Percentiles rank a stretch among this genome's conserved stretches.
These are phyloP conservation scores for Trichoderma sp. DNA, from an alignment of 2,329 filamentous ascomycete genomes.

Conservation along the genomic window DNA sequence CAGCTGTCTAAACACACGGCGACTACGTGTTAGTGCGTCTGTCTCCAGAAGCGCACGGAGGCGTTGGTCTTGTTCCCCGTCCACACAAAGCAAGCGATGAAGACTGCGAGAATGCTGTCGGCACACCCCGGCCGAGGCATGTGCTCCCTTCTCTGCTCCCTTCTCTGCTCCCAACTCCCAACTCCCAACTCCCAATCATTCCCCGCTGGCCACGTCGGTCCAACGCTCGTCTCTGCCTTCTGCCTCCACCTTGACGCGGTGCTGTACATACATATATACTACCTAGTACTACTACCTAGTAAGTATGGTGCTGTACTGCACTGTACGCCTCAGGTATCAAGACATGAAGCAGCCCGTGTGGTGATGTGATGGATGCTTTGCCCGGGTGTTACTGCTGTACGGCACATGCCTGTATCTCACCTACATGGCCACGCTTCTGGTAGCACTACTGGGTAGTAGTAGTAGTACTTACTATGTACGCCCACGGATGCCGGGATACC, in stretches of 20 bases:
- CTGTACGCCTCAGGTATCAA: background rate
- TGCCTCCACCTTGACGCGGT: background rate
- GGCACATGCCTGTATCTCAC: background rate
- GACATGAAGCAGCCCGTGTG: background rate
- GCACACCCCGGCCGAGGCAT: constrained; percentile 10
- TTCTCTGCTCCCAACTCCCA: constrained; percentile 10
- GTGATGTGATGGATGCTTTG: background rate
- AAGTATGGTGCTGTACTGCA: too few species aligned
- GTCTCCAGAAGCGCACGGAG: background rate
- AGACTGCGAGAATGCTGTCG: background rate
- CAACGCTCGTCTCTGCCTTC: constrained; percentile 6
- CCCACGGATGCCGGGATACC: background rate
- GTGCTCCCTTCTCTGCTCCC: constrained; percentile 9
- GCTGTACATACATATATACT: too few species aligned
- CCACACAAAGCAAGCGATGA: background rate
- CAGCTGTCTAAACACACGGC: constrained; percentile 11
- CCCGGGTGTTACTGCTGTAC: background rate
- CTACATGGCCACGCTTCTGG: background rate
- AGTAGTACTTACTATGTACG: too few species aligned
- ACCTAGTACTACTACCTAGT: too few species aligned
- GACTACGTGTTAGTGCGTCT: constrained; percentile 13
- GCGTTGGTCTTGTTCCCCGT: background rate
- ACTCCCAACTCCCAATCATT: too few species aligned
- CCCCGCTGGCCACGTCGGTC: constrained; percentile 16
- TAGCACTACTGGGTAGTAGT: too few species aligned